Evolutionary conservation across 176 grass and related monocot species (phyloP).

Genomic region (Dactylis glomerata): DNA sequence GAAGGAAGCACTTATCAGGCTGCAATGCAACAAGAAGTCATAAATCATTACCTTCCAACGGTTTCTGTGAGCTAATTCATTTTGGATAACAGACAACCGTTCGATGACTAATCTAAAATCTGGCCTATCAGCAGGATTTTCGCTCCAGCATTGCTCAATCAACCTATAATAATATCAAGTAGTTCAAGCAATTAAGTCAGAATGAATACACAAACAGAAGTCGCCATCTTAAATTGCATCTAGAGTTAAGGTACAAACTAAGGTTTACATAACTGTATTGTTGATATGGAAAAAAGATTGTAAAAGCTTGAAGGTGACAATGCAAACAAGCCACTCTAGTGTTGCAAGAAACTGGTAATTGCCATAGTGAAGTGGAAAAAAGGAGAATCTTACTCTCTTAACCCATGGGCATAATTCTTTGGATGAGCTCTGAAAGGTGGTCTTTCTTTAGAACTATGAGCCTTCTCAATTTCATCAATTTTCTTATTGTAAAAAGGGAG

Average conservation of each 20-base stretch:
- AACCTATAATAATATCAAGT: conserved; percentile 48
- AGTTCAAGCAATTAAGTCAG: background rate
- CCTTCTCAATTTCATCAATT: conserved; percentile 72
- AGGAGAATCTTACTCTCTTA: conserved; percentile 65
- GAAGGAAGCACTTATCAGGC: background rate
- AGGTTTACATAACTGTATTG: background rate
- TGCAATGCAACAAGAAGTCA: background rate
- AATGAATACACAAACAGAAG: conserved; percentile 14
- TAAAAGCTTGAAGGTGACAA: background rate
- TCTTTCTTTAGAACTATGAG: conserved; percentile 85
- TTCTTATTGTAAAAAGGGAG: conserved; percentile 70
- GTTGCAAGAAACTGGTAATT: conserved; percentile 3
- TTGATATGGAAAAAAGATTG: background rate
- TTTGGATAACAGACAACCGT: conserved; percentile 55
- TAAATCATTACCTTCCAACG: conserved; percentile 70
- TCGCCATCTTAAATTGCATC: background rate
- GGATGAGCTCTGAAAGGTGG: conserved; percentile 67
- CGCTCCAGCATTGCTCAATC: conserved; percentile 93
- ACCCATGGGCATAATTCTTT: conserved; percentile 65
- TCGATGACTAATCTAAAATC: conserved; percentile 74
- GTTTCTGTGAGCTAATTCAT: conserved; percentile 46
- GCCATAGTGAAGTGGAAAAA: background rate
- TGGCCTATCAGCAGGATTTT: conserved; percentile 77
- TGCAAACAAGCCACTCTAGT: conserved; percentile 5
- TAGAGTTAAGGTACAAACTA: background rate